These are phyloP conservation scores for Mucor mucedo DNA, from an alignment of 371 early-diverging fungal genomes.

Conservation along the genomic window DNA sequence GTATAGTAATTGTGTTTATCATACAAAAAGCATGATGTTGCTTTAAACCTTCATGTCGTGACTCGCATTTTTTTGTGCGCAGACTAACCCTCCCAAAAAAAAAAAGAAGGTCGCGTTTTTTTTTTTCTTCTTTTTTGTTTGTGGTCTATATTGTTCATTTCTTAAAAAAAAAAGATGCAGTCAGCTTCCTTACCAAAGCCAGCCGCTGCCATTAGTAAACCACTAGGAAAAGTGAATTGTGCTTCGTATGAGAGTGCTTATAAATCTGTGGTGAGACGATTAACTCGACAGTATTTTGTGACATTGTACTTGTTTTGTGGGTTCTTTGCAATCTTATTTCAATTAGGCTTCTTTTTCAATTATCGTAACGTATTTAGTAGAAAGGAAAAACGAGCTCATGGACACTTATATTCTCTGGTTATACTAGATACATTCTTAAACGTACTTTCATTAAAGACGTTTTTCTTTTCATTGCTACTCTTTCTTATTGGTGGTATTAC, in stretches of 20 bases:
- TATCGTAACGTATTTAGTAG: background rate
- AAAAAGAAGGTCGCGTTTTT: too few species aligned
- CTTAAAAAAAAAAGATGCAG: slow-evolving; percentile 2
- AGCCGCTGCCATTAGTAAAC: background rate
- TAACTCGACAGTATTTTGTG: slow-evolving; percentile 2
- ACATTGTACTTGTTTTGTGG: slow-evolving; percentile 5
- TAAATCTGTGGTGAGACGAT: background rate
- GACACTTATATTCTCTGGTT: background rate
- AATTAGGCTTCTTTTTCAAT: slow-evolving; percentile 8
- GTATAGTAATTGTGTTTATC: too few species aligned
- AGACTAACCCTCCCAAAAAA: too few species aligned
- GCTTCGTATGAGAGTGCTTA: slow-evolving; percentile 18
- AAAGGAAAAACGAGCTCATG: background rate
- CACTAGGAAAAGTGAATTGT: background rate
- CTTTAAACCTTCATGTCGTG: too few species aligned
- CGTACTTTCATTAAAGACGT: slow-evolving; percentile 12
- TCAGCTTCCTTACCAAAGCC: slow-evolving; percentile 9
- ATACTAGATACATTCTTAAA: background rate
- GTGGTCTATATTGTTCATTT: too few species aligned
- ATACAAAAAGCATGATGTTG: too few species aligned
- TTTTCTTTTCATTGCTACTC: slow-evolving; percentile 3
- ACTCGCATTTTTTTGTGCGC: too few species aligned
- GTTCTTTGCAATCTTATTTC: slow-evolving; percentile 13
- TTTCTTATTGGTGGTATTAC: slow-evolving; percentile 6
- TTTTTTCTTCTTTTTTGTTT: too few species aligned